These are phyloP conservation scores for Backusella sp. DNA, from an alignment of 192 early-diverging fungal species.

Conservation along the genomic window DNA sequence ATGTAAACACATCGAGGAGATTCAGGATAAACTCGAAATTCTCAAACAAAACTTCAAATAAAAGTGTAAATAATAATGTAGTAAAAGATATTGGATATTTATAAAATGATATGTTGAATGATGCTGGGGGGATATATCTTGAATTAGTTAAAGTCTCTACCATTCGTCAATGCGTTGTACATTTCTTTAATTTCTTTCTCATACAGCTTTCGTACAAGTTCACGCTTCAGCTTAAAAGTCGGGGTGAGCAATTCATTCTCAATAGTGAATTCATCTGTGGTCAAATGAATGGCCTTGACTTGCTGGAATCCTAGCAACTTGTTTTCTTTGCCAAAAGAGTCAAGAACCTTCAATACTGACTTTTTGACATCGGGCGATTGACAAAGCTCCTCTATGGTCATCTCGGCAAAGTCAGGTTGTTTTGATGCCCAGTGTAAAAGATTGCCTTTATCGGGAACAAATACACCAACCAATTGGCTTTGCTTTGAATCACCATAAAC, in stretches of 20 bases:
- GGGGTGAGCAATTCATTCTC: constrained; percentile 87
- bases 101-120: background rate
- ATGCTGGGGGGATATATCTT: background rate
- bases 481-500: constrained; percentile 93
- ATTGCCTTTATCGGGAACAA: constrained; percentile 76
- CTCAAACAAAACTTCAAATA: background rate
- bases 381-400: constrained; percentile 41
- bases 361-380: constrained; percentile 43
- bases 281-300: constrained; percentile 71
- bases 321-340: constrained; percentile 52
- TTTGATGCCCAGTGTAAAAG: constrained; percentile 68
- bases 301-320: constrained; percentile 89
- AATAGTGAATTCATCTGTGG: constrained; percentile 71
- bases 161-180: constrained; percentile 49
- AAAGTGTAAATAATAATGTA: background rate
- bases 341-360: constrained; percentile 56
- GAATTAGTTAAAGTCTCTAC: constrained; percentile 25
- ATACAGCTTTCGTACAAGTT: constrained; percentile 68
- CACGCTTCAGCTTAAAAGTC: constrained; percentile 89
- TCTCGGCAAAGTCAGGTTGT: background rate
- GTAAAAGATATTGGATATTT: background rate
- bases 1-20: constrained; percentile 6
- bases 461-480: constrained; percentile 78
- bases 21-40: constrained; percentile 13
- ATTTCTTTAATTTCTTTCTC: constrained; percentile 63